Conservation (phyloP, 2,329 filamentous ascomycete genomes). For the Remersonia thermophila region DNA sequence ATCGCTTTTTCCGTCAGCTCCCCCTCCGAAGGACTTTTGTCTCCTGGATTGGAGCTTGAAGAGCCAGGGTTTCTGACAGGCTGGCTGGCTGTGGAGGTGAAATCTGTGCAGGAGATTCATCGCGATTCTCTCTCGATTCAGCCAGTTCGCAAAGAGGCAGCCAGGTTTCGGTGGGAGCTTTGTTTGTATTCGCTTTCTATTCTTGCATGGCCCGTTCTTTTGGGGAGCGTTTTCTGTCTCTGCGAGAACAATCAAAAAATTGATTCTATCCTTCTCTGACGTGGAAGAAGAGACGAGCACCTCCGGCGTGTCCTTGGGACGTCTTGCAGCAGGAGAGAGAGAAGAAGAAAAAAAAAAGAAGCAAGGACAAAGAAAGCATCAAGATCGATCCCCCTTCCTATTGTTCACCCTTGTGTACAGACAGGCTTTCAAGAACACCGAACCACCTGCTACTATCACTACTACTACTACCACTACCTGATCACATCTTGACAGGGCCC, state of each 20-base stretch:
- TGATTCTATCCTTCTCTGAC: constrained; percentile 30
- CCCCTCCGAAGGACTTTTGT: background rate
- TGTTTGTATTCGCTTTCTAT: constrained; percentile 24
- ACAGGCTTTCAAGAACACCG: constrained; percentile 5
- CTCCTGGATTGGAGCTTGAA: background rate
- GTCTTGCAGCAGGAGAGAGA: constrained; percentile 12
- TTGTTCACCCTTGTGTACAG: constrained; percentile 13
- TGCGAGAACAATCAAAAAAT: constrained; percentile 40
- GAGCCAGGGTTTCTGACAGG: constrained; percentile 6
- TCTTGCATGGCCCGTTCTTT: too few species aligned
- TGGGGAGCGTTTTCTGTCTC: constrained; percentile 20
- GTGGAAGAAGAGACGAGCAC: constrained; percentile 26
- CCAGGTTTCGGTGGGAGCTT: constrained; percentile 4
- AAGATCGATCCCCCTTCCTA: constrained; percentile 12
- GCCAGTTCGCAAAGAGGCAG: constrained; percentile 10
- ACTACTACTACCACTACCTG: too few species aligned
- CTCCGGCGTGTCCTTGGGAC: constrained; percentile 12
- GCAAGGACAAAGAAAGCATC: too few species aligned
- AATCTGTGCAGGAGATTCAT: constrained; percentile 15
- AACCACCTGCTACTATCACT: too few species aligned
- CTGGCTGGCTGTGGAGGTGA: constrained; percentile 17
- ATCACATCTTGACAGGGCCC: constrained; percentile 10
- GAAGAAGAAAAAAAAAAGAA: constrained; percentile 13
- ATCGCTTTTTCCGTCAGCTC: background rate
- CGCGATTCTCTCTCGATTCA: constrained; percentile 18